Evolutionary conservation across 225 moss, liverwort and hornwort genomes (phyloP).

Genomic region (Marchantia polymorpha): DNA sequence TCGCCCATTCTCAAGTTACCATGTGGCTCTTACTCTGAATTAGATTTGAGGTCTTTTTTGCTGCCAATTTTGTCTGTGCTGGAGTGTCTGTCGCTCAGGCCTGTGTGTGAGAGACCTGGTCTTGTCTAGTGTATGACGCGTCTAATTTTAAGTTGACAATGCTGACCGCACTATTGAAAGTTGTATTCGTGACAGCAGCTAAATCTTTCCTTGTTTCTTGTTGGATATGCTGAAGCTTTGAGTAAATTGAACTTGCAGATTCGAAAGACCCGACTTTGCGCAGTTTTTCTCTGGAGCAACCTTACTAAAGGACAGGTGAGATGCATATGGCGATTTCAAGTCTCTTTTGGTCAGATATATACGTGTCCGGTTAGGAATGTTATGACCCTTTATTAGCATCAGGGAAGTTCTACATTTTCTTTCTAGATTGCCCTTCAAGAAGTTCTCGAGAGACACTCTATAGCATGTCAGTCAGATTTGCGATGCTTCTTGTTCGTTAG

Average conservation of each 20-base stretch:
- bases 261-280: conserved; percentile 72
- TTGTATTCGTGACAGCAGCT: neutral
- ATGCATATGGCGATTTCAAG: neutral
- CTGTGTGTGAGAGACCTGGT: neutral
- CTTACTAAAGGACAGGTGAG: conserved; percentile 70
- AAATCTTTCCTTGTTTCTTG: neutral
- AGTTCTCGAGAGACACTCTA: neutral
- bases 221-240: neutral
- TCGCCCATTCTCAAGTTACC: conserved; percentile 32
- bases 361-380: neutral
- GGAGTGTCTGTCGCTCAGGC: neutral
- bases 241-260: conserved; percentile 43
- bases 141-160: neutral
- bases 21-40: conserved; percentile 21
- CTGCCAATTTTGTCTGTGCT: neutral
- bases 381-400: neutral
- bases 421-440: neutral
- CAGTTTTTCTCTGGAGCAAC: conserved; percentile 61
- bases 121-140: neutral
- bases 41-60: conserved; percentile 9
- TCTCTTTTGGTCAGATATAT: neutral
- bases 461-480: neutral
- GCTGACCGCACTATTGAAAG: neutral
- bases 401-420: neutral
- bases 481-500: neutral